These are phyloP conservation scores for Sclerospora graminicola DNA, from an alignment of 352 stramenopile genomes.

Conservation along the genomic window DNA sequence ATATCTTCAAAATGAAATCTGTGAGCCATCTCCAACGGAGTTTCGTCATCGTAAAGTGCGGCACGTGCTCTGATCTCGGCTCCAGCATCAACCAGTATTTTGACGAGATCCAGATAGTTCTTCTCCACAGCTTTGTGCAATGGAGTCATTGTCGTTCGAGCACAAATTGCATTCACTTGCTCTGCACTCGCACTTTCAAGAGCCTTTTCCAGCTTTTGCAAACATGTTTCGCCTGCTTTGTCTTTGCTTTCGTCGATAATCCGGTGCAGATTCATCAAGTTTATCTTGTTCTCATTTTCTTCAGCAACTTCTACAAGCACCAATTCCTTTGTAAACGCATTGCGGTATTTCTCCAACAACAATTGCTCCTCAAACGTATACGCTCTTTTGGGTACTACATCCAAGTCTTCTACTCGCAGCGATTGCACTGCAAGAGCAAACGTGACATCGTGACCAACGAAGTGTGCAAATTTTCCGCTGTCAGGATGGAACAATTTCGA, in stretches of 20 bases:
- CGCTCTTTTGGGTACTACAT: conserved; percentile 18
- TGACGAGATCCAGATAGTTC: conserved; percentile 37
- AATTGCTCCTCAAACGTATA: conserved; percentile 57
- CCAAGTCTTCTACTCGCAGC: conserved; percentile 23
- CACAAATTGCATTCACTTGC: conserved; percentile 31
- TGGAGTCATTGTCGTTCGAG: conserved; percentile 50
- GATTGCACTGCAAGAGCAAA: conserved; percentile 42
- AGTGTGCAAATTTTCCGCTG: conserved; percentile 29
- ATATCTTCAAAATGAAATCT: conserved; percentile 46
- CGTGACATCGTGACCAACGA: conserved; percentile 56
- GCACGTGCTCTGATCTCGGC: conserved; percentile 29
- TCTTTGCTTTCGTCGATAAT: conserved; percentile 29
- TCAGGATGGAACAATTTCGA: conserved; percentile 36
- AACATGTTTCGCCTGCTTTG: conserved; percentile 2
- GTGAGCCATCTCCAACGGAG: conserved; percentile 43
- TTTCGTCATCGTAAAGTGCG: conserved; percentile 51
- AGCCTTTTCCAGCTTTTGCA: conserved; percentile 5
- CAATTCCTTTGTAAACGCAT: conserved; percentile 31
- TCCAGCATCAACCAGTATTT: conserved; percentile 28
- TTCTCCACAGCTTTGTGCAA: conserved; percentile 61
- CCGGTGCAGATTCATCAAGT: conserved; percentile 26
- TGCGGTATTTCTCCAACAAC: conserved; percentile 41
- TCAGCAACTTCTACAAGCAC: conserved; percentile 16
- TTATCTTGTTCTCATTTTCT: not conserved
- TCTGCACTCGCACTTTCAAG: conserved; percentile 8